These are phyloP conservation scores for Berberis vulgaris DNA, from an alignment of 164 flowering plant species.

Conservation along the genomic window DNA sequence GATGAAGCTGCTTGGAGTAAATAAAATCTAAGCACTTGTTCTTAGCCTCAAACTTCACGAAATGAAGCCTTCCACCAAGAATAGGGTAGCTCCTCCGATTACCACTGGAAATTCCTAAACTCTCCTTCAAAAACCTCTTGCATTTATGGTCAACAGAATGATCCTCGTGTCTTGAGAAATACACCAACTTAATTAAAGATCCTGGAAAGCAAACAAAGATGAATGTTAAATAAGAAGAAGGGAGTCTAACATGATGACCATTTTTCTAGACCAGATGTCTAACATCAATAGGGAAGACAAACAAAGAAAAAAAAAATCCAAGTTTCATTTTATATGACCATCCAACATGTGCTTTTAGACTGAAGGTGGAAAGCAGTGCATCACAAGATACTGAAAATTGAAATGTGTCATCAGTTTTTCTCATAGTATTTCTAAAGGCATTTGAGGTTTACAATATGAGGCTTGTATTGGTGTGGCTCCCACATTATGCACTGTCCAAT, in stretches of 20 bases:
- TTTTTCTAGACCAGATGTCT: background rate
- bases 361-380: too few relatives aligned
- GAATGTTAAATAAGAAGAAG: too few relatives aligned
- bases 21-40: constrained; percentile 93
- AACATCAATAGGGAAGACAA: too few relatives aligned
- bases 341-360: too few relatives aligned
- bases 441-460: too few relatives aligned
- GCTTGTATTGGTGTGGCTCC: too few relatives aligned
- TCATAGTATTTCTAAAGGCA: too few relatives aligned
- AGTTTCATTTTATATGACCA: too few relatives aligned
- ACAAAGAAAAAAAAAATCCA: background rate
- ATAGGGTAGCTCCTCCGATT: constrained; percentile 79
- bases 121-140: constrained; percentile 51
- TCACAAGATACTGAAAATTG: too few relatives aligned
- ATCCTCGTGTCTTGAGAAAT: constrained; percentile 92
- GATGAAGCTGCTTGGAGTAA: constrained; percentile 83
- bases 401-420: too few relatives aligned
- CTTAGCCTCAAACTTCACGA: constrained; percentile 95
- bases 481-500: too few relatives aligned
- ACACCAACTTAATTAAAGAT: constrained; percentile 87
- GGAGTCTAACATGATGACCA: too few relatives aligned
- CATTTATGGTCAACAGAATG: constrained; percentile 46
- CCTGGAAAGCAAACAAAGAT: constrained; percentile 25
- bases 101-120: constrained; percentile 61
- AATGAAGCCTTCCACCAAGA: constrained; percentile 97